These are phyloP conservation scores for Vitis cinerea DNA, from an alignment of 164 flowering plant genomes.

Conservation along the genomic window DNA sequence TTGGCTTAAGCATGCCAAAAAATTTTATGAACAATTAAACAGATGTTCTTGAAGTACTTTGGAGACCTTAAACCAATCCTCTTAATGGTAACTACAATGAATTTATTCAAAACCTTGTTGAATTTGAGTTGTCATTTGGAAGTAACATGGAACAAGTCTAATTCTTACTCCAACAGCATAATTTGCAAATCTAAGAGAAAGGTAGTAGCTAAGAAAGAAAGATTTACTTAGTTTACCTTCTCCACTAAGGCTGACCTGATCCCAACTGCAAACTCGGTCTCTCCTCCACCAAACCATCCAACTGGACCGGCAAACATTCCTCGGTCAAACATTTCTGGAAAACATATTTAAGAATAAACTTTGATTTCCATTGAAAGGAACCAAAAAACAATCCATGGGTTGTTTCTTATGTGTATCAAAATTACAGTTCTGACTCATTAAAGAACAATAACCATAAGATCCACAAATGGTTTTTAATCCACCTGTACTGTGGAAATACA, in stretches of 20 bases:
- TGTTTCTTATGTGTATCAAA: background rate
- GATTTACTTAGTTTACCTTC: conserved; percentile 43
- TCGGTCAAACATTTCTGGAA: conserved; percentile 86
- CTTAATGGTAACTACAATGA: no score
- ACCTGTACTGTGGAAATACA: background rate
- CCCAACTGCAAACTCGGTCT: conserved; percentile 94
- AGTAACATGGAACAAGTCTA: background rate
- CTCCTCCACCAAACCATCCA: conserved; percentile 97
- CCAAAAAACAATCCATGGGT: background rate
- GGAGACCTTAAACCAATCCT: no score
- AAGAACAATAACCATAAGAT: background rate
- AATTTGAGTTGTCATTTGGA: no score
- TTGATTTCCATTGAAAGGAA: background rate
- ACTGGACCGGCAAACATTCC: conserved; percentile 99
- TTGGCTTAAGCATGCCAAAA: background rate
- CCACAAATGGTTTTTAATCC: background rate
- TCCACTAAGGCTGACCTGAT: conserved; percentile 90
- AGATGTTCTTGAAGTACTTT: no score
- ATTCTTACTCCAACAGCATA: background rate
- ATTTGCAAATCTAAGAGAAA: background rate
- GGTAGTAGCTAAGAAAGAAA: background rate
- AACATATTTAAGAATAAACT: background rate
- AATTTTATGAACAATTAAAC: background rate
- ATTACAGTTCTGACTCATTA: background rate
- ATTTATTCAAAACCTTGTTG: no score